These are phyloP conservation scores for Thelonectria blattea DNA, from an alignment of 2,329 filamentous ascomycete genomes.

Conservation along the genomic window DNA sequence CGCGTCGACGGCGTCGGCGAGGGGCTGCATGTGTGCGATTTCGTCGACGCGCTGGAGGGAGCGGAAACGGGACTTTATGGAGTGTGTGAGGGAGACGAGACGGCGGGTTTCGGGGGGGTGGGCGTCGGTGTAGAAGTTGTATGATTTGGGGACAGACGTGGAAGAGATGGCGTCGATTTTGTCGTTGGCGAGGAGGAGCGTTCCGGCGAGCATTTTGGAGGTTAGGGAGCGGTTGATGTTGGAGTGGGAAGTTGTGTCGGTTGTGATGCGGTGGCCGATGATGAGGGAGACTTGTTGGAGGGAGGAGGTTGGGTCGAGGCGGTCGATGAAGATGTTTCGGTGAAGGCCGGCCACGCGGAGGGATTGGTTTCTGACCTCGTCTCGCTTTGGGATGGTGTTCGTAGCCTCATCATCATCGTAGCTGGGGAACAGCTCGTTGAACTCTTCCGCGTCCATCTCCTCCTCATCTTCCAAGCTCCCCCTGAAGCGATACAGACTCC, in stretches of 20 bases:
- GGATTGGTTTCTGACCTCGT: slow-evolving; percentile 60
- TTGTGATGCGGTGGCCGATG: slow-evolving; percentile 48
- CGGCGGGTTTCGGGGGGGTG: slow-evolving; percentile 79
- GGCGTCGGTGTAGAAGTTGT: slow-evolving; percentile 89
- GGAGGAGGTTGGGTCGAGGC: slow-evolving; percentile 47
- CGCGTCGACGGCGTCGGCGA: slow-evolving; percentile 77
- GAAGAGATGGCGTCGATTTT: slow-evolving; percentile 55
- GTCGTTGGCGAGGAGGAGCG: slow-evolving; percentile 70
- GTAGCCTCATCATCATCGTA: slow-evolving; percentile 64
- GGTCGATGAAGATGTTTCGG: slow-evolving; percentile 55
- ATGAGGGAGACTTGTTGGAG: slow-evolving; percentile 53
- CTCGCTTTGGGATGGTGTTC: slow-evolving; percentile 40
- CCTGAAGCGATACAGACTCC: slow-evolving; percentile 82
- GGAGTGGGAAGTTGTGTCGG: slow-evolving; percentile 37
- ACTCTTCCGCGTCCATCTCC: slow-evolving; percentile 74
- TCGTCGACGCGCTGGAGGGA: slow-evolving; percentile 71
- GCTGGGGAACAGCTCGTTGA: slow-evolving; percentile 81
- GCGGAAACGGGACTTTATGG: slow-evolving; percentile 74
- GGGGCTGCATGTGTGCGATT: slow-evolving; percentile 74
- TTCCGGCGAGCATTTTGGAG: slow-evolving; percentile 66
- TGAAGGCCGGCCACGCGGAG: slow-evolving; percentile 68
- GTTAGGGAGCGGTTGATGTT: slow-evolving; percentile 49
- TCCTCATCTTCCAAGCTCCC: slow-evolving; percentile 80
- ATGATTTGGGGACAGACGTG: slow-evolving; percentile 51
- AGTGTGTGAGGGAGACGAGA: slow-evolving; percentile 71